Evolutionary conservation across 371 early-diverging fungal genomes (phyloP), one percentile per base, ranked within the genome.

Genomic region (Batrachochytrium dendrobatidis): DNA sequence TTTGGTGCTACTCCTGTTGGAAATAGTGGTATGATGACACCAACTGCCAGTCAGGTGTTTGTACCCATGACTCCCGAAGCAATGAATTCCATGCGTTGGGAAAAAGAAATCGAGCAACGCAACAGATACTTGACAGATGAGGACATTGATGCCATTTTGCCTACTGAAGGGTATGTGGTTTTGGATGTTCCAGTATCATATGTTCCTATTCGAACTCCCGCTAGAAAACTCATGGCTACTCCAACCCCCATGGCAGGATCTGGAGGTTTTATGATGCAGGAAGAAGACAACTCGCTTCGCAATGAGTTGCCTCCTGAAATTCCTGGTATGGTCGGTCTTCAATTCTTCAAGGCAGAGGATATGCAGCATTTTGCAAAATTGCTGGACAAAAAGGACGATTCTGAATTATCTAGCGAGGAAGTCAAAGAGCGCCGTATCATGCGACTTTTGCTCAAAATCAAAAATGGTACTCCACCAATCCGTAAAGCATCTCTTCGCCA

Each of bases 391-490:
- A 79, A 86, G 53, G 88, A 88, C 61, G 96, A 97, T 56, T 76
- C 79, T n/a, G 76, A 82, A 39, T 71, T 97, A 75, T 80, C 88
- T 3, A 77, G 88, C 1, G 95, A 90, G 34, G 98, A 96, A 62
- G 71, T 89, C 55, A 92, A 90, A 71, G 96, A 96, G 70, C 83
- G 96, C 43, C 92, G 94, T 69, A 93, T 97, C 58, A 87, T 97
- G 93, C 82, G 95, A 25, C 69, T 96, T 50, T 68, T 98, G 59
- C 77, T 98, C 30, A 91, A 91, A 66, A 94, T 98, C 75, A 98
- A 98, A 81, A 98, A 98, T 62, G 98, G 98, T 46, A 87, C 94
- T 0, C 94, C 97, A 2, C 90, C 93, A 4, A 84, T 91, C 85
- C 87, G 98, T 59, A 95, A 95, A 67, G 76, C 82, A 18, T 91